phyloP scores from a whole-genome alignment of 371 early-diverging fungal genomes.

The Mortierella sp. region DNA sequence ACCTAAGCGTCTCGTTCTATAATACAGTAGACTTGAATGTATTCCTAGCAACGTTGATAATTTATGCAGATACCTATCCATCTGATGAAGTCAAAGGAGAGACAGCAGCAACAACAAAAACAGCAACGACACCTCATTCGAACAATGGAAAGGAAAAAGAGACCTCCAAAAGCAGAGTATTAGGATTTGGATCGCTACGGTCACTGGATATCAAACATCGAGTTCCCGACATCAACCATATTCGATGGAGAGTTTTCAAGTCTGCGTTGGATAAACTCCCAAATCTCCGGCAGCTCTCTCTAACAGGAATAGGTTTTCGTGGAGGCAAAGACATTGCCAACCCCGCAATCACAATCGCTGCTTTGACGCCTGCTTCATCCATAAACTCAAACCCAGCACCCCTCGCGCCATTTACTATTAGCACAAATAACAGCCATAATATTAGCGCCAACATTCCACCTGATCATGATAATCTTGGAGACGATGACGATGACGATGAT shows the following conservation, averaged over 20 bases:
- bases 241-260: conserved; percentile 36
- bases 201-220: conserved; percentile 33
- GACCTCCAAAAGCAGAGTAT: not conserved
- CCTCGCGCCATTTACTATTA: not conserved
- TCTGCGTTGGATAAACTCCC: conserved; percentile 21
- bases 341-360: not conserved
- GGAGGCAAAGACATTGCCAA: conserved; percentile 10
- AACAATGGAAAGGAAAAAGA: not conserved
- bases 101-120: not conserved
- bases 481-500: conserved; percentile 11
- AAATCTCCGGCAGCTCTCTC: conserved; percentile 13
- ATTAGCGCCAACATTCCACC: not conserved
- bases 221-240: conserved; percentile 35
- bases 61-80: not conserved
- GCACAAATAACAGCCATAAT: not conserved
- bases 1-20: conserved; percentile 38
- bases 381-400: not conserved
- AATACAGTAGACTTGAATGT: conserved; percentile 27
- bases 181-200: conserved; percentile 5
- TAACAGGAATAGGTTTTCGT: conserved; percentile 35
- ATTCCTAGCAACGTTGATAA: conserved; percentile 14
- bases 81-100: not conserved
- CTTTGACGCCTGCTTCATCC: not conserved
- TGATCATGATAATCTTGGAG: not conserved
- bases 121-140: not conserved